Evolutionary conservation across 2,329 filamentous ascomycete genomes (phyloP), one percentile per base, ranked within the genome.

Genomic region (Allantophomopsis cytisporea): DNA sequence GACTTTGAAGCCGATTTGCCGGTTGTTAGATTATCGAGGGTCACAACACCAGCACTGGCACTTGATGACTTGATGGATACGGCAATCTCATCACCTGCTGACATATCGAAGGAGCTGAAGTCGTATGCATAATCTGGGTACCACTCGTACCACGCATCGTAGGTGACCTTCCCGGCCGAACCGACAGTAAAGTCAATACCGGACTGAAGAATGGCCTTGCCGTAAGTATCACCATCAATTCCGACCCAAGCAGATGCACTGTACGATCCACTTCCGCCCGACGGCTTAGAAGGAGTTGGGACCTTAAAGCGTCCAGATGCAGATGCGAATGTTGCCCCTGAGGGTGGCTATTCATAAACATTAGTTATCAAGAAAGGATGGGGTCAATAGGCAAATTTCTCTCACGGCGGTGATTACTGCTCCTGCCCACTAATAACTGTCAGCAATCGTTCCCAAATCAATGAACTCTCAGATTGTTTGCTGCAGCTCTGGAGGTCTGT

Each of bases 171-270:
- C 10, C 23, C 23, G 20, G 55, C 55, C 16, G 56, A 53, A 16
- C 60, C 45, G 35, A 69, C 54, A 36, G 62, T 64, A 48, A 73
- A 69, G 53, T 75, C 71, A 31, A 76, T 54, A 14, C 71, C 72
- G 1, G 69, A 67, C 23, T 28, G 23, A 28, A 28, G 23, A 28
- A 28, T 28, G 23, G 23, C 23, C 11, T 28, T 28, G 23, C 50
- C 53, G 53, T 69, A 75, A 2, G 68, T 71, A 48, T 74, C 68
- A 12, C 73, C 73, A 44, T 76, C 73, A 41, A 77, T 75, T n/a
- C 72, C 72, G 5, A 76, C 69, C 72, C 70, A 76, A n/a, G 67
- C 69, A 6, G 64, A 66, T 30, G 15, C 35, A 14, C 6, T 5
- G 20, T 21, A 21, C 7, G 23, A 28, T 3, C 8, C 4, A 28